Conservation (phyloP, 345 rosid genomes). For the Bruguiera sexangula region DNA sequence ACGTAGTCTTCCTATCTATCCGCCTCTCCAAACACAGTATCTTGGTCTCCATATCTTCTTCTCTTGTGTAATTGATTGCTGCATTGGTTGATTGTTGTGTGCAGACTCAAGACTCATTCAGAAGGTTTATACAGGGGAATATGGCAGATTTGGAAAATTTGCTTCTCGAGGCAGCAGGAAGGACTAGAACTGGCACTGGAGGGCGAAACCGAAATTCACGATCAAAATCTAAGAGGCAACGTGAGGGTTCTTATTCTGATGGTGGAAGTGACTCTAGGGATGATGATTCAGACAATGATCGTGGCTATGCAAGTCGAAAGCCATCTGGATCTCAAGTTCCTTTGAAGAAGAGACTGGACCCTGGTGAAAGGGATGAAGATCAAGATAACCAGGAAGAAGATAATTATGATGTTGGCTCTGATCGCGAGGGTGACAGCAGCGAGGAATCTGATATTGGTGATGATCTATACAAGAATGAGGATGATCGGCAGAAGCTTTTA, state of each 20-base stretch:
- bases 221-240: constrained; percentile 58
- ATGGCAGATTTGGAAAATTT: constrained; percentile 92
- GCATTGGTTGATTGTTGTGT: neutral
- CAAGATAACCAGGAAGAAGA: constrained; percentile 67
- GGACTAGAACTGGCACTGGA: constrained; percentile 42
- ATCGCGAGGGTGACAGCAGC: constrained; percentile 65
- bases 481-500: constrained; percentile 67
- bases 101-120: neutral
- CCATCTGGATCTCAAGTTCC: constrained; percentile 96
- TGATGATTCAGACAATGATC: constrained; percentile 74
- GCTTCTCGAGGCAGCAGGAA: constrained; percentile 97
- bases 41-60: too few species aligned
- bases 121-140: neutral
- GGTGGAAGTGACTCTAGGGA: constrained; percentile 89
- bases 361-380: constrained; percentile 74
- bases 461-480: constrained; percentile 87
- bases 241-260: constrained; percentile 84
- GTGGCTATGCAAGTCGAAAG: constrained; percentile 65
- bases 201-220: constrained; percentile 56
- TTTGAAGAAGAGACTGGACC: constrained; percentile 79
- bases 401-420: constrained; percentile 57
- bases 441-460: constrained; percentile 88
- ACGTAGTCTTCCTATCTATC: too few species aligned
- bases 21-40: too few species aligned
- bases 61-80: neutral